Conservation (phyloP, 2,329 filamentous ascomycete species). For the Fusarium pseudonygamai region DNA sequence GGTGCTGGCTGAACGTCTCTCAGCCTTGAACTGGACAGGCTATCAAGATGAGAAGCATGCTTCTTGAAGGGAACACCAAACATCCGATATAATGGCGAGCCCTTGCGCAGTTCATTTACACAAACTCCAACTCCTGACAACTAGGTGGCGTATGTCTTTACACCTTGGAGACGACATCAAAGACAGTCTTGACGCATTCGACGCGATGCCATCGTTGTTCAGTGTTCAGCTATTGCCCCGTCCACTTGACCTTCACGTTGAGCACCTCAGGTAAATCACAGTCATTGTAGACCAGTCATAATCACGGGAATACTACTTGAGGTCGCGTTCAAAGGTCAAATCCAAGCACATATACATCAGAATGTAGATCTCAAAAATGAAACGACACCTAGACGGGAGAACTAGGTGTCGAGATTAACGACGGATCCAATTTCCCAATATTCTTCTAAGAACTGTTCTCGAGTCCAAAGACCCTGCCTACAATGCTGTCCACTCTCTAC, state of each 20-base stretch:
- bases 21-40: too few relatives aligned
- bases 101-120: neutral
- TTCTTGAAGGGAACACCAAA: neutral
- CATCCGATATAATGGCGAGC: too few relatives aligned
- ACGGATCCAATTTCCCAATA: conserved; percentile 56
- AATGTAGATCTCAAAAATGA: conserved; percentile 69
- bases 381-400: conserved; percentile 62
- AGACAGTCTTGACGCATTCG: neutral
- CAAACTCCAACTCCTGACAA: neutral
- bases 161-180: neutral
- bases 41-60: neutral
- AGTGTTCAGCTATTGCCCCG: too few relatives aligned
- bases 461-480: conserved; percentile 50
- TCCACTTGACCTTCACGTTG: neutral
- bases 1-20: neutral
- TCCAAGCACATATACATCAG: neutral
- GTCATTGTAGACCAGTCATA: neutral
- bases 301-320: neutral
- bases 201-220: neutral
- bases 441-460: conserved; percentile 57
- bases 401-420: conserved; percentile 66
- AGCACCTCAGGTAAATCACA: neutral
- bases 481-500: conserved; percentile 44
- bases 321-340: neutral
- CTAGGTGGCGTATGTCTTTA: neutral